Conservation (phyloP, 1,284 basidiomycete species). For the Marasmius oreades region DNA sequence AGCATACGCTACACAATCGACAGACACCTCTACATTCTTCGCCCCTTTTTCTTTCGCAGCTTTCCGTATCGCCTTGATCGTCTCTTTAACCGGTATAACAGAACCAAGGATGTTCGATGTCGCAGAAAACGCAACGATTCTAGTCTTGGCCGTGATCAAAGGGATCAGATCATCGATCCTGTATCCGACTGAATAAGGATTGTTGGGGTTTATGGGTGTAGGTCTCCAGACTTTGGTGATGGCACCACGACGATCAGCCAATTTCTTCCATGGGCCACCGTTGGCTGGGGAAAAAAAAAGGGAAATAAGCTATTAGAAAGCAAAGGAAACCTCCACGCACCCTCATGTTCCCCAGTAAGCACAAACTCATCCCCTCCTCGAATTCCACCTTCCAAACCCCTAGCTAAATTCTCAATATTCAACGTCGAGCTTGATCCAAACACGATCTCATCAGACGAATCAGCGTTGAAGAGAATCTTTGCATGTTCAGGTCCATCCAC, state of each 20-base stretch:
- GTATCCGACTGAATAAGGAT: conserved; percentile 63
- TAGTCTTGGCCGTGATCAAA: conserved; percentile 61
- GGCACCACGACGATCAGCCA: conserved; percentile 57
- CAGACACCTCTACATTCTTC: conserved; percentile 58
- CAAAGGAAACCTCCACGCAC: conserved; percentile 29
- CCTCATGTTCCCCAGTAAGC: conserved; percentile 75
- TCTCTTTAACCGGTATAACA: conserved; percentile 56
- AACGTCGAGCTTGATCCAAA: conserved; percentile 69
- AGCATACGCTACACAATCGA: conserved; percentile 80
- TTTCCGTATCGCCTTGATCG: conserved; percentile 48
- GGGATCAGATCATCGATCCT: conserved; percentile 57
- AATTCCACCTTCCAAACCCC: conserved; percentile 53
- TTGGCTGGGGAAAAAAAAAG: conserved; percentile 49
- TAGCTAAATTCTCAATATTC: conserved; percentile 61
- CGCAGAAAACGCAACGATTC: conserved; percentile 71
- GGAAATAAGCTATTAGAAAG: background rate
- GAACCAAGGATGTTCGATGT: conserved; percentile 77
- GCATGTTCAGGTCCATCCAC: conserved; percentile 48
- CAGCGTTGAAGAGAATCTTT: conserved; percentile 61
- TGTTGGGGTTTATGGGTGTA: conserved; percentile 44
- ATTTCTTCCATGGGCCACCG: conserved; percentile 72
- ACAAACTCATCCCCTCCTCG: conserved; percentile 67
- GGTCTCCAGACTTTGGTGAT: conserved; percentile 60
- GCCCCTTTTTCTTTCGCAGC: conserved; percentile 51
- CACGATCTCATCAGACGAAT: conserved; percentile 56